Conservation (phyloP, 805 yeast species). For the Candida insectalens region DNA sequence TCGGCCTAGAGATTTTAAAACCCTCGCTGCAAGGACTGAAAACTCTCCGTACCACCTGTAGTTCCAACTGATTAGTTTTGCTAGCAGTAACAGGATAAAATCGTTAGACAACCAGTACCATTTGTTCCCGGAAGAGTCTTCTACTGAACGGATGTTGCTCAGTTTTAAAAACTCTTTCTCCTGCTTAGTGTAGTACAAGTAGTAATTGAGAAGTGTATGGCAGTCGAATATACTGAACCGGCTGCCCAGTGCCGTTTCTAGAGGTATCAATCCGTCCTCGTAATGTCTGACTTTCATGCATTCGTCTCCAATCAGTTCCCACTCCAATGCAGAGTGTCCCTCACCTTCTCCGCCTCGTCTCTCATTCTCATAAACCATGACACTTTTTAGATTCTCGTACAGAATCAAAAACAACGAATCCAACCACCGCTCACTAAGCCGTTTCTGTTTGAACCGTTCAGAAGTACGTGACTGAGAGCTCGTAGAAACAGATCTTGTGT, state of each 20-base stretch:
- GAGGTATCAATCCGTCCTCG: constrained; percentile 40
- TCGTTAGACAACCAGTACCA: constrained; percentile 23
- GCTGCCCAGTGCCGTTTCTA: constrained; percentile 42
- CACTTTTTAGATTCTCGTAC: constrained; percentile 67
- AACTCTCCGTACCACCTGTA: constrained; percentile 55
- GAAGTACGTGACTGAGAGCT: constrained; percentile 14
- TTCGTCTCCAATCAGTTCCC: constrained; percentile 63
- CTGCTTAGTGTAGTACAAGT: constrained; percentile 18
- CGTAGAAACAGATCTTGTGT: not conserved
- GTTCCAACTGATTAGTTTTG: constrained; percentile 50
- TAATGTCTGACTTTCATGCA: constrained; percentile 37
- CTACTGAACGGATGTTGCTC: constrained; percentile 2
- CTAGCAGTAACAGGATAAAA: constrained; percentile 30
- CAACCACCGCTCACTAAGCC: constrained; percentile 67
- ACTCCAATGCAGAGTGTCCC: constrained; percentile 56
- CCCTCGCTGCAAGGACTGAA: constrained; percentile 33
- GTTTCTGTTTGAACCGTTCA: constrained; percentile 27
- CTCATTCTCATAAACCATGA: constrained; percentile 47
- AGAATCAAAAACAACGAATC: constrained; percentile 58
- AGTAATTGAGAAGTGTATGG: constrained; percentile 36
- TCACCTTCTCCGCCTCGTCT: constrained; percentile 12
- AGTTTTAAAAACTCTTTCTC: constrained; percentile 13
- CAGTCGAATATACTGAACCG: constrained; percentile 58
- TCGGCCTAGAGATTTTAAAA: constrained; percentile 27
- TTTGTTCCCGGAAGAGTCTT: too few relatives aligned